A percentile compares a stretch with the other conserved stretches of the same genome.
Evolutionary conservation across 305 asterid genomes (phyloP).

Genomic region (Fraxinus baroniana): DNA sequence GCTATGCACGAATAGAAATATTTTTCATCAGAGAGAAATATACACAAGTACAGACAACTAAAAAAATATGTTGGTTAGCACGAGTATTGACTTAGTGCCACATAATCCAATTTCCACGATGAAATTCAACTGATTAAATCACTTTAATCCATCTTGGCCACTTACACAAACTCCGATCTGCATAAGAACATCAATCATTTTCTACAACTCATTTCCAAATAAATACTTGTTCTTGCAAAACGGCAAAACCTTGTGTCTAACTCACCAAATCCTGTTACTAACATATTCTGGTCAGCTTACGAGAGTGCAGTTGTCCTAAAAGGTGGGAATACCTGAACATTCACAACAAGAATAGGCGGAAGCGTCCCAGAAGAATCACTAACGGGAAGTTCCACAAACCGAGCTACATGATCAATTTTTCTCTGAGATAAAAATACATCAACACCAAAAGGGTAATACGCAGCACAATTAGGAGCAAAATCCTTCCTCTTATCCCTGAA

Average conservation of each 20-base stretch:
- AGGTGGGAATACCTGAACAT: conserved; percentile 48
- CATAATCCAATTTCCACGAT: background rate
- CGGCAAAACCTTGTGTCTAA: background rate
- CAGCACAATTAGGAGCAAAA: conserved; percentile 45
- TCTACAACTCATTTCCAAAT: background rate
- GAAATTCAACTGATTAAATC: background rate
- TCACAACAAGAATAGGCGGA: conserved; percentile 51
- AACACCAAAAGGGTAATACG: conserved; percentile 50
- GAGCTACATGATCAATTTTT: conserved; percentile 57
- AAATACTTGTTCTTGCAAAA: background rate
- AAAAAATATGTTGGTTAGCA: background rate
- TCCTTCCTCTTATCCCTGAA: conserved; percentile 57
- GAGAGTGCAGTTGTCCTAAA: background rate
- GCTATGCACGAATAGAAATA: background rate
- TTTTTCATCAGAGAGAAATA: background rate
- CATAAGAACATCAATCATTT: background rate
- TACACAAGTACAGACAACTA: background rate
- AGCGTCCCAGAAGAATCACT: conserved; percentile 28
- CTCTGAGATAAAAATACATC: conserved; percentile 45
- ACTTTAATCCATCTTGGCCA: background rate
- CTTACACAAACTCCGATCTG: background rate
- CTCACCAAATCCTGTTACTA: background rate
- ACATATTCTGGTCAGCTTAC: background rate
- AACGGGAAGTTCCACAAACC: conserved; percentile 50
- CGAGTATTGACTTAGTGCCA: background rate